Percentiles rank a stretch among this genome's conserved stretches.
Evolutionary conservation across 2,329 filamentous ascomycete species (phyloP).

Genomic region (Ophiostoma australiae): DNA sequence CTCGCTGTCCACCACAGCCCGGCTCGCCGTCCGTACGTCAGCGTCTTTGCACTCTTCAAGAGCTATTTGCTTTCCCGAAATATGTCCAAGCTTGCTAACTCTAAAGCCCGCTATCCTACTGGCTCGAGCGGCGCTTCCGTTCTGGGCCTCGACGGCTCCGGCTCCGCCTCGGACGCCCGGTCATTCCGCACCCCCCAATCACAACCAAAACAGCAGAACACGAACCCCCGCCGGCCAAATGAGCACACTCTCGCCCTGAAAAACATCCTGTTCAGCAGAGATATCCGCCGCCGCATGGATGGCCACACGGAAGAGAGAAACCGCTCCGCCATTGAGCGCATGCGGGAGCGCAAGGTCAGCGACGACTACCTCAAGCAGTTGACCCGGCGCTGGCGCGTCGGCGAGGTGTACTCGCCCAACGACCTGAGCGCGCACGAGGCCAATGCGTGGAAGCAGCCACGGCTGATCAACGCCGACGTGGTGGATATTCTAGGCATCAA

Average conservation of each 20-base stretch:
- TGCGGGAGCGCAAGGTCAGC: conserved; percentile 39
- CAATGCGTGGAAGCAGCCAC: conserved; percentile 67
- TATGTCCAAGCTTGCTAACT: not conserved
- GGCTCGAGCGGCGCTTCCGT: conserved; percentile 26
- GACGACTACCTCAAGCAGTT: conserved; percentile 58
- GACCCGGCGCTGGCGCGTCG: conserved; percentile 65
- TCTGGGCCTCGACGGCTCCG: conserved; percentile 23
- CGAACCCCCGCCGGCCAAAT: not conserved
- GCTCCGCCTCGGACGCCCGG: not conserved
- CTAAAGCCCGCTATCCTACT: not conserved
- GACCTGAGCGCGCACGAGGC: conserved; percentile 76
- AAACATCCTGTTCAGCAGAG: conserved; percentile 26
- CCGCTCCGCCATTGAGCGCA: conserved; percentile 37
- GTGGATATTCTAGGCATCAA: conserved; percentile 76
- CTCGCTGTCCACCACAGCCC: conserved; percentile 24
- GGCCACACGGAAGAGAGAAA: conserved; percentile 21
- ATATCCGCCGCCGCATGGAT: conserved; percentile 22
- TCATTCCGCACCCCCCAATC: not conserved
- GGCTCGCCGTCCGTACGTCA: conserved; percentile 19
- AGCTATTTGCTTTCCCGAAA: no score
- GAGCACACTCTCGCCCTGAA: conserved; percentile 24
- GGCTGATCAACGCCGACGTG: conserved; percentile 58
- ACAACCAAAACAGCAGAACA: not conserved
- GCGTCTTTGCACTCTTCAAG: no score
- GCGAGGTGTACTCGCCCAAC: conserved; percentile 87